A percentile compares a stretch with the other conserved stretches of the same genome.
Evolutionary conservation across 2,329 filamentous ascomycete species (phyloP).

Genomic region (Colletotrichum orbiculare): DNA sequence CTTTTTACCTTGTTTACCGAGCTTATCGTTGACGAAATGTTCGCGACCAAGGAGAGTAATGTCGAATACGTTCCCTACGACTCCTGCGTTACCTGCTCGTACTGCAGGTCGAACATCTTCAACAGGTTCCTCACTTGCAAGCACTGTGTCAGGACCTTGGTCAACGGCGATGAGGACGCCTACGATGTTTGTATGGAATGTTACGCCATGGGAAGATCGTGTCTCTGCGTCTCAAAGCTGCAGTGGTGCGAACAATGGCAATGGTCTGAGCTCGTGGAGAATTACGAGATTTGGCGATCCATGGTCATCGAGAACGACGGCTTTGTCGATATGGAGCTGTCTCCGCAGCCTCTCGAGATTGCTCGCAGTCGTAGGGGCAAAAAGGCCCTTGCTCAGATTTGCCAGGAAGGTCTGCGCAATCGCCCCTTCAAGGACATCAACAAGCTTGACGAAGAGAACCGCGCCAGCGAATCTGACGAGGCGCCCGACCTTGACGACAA

Average conservation of each 20-base stretch:
- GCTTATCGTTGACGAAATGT: slow-evolving; percentile 87
- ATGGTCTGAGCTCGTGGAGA: slow-evolving; percentile 80
- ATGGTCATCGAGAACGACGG: slow-evolving; percentile 81
- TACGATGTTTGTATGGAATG: slow-evolving; percentile 99
- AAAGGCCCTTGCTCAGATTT: slow-evolving; percentile 91
- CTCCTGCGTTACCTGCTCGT: slow-evolving; percentile 93
- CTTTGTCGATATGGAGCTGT: slow-evolving; percentile 71
- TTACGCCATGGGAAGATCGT: slow-evolving; percentile 96
- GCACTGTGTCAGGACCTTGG: slow-evolving; percentile 76
- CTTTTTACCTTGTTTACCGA: slow-evolving; percentile 83
- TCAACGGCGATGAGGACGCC: slow-evolving; percentile 78
- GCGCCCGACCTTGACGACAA: slow-evolving; percentile 71
- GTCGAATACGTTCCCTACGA: slow-evolving; percentile 85
- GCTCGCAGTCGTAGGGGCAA: slow-evolving; percentile 75
- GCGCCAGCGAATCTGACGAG: slow-evolving; percentile 58
- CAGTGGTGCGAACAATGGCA: slow-evolving; percentile 94
- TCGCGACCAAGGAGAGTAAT: slow-evolving; percentile 76
- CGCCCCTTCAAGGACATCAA: slow-evolving; percentile 87
- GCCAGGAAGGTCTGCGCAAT: slow-evolving; percentile 84
- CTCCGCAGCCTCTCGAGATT: slow-evolving; percentile 76
- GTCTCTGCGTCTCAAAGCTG: slow-evolving; percentile 85
- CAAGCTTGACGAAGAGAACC: slow-evolving; percentile 64
- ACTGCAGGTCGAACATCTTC: slow-evolving; percentile 96
- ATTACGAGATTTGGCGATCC: slow-evolving; percentile 85
- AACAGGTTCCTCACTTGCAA: slow-evolving; percentile 96